Conservation (phyloP, 2,329 filamentous ascomycete genomes). For the Phaeosphaeria sp. region DNA sequence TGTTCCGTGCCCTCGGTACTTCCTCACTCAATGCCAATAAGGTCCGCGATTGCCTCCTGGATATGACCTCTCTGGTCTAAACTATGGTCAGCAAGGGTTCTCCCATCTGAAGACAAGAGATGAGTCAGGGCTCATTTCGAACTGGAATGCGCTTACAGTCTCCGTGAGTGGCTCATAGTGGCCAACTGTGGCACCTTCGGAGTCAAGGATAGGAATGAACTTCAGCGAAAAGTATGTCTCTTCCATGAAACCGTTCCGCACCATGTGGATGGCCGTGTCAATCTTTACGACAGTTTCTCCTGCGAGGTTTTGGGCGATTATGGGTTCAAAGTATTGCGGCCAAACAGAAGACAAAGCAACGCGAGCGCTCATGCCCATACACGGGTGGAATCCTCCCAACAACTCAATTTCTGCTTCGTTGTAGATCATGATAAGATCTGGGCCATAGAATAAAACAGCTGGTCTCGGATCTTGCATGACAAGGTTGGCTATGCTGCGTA, state of each 20-base stretch:
- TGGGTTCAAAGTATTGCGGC: conserved; percentile 30
- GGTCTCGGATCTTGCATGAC: conserved; percentile 67
- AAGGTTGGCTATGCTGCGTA: conserved; percentile 77
- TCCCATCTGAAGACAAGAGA: too few species aligned
- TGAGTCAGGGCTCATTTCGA: too few species aligned
- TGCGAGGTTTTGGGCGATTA: conserved; percentile 27
- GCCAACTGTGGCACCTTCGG: conserved; percentile 72
- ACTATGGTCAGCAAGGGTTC: neutral
- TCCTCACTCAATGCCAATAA: conserved; percentile 59
- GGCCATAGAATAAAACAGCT: conserved; percentile 65
- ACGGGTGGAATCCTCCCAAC: conserved; percentile 56
- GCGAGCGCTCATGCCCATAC: conserved; percentile 64
- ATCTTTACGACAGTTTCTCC: conserved; percentile 51
- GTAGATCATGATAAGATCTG: conserved; percentile 47
- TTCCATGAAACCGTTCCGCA: conserved; percentile 71
- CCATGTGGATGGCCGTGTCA: conserved; percentile 75
- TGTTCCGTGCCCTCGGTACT: conserved; percentile 72
- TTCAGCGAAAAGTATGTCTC: conserved; percentile 83
- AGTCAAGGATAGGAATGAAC: conserved; percentile 75
- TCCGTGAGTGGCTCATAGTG: conserved; percentile 81
- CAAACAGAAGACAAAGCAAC: conserved; percentile 75
- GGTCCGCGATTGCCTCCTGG: conserved; percentile 14
- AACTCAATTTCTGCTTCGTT: conserved; percentile 47
- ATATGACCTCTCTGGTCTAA: conserved; percentile 20
- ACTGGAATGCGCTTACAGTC: conserved; percentile 50